These are phyloP conservation scores for Groenewaldozyma sp. DNA, from an alignment of 1,139 yeast genomes.

Conservation along the genomic window DNA sequence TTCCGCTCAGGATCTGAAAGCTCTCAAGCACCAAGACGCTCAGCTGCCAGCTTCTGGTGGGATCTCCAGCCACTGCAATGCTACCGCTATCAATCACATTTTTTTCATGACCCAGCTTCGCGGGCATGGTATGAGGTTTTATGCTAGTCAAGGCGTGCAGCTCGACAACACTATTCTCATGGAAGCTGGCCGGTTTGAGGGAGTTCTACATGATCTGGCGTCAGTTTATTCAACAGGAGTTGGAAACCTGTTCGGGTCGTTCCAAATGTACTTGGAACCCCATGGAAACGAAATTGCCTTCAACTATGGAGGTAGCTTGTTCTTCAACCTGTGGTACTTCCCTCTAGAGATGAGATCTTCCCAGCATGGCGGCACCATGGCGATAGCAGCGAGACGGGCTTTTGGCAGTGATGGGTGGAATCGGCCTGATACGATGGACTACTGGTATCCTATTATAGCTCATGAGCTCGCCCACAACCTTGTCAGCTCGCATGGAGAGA, in stretches of 20 bases:
- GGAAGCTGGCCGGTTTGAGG: slow-evolving; percentile 11
- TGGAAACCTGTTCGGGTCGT: slow-evolving; percentile 16
- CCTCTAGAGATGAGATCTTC: slow-evolving; percentile 6
- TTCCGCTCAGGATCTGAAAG: not conserved
- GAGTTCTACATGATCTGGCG: slow-evolving; percentile 4
- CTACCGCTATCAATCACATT: slow-evolving; percentile 5
- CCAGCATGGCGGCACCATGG: slow-evolving; percentile 4
- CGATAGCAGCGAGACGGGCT: not conserved
- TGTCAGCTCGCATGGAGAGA: slow-evolving; percentile 29
- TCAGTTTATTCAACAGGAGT: slow-evolving; percentile 8
- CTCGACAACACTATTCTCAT: slow-evolving; percentile 6
- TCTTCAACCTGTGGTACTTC: slow-evolving; percentile 31
- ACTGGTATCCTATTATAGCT: slow-evolving; percentile 34
- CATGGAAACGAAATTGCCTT: slow-evolving; percentile 28
- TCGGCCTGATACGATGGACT: slow-evolving; percentile 23
- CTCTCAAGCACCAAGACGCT: not conserved
- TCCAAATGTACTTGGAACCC: slow-evolving; percentile 26
- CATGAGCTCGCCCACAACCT: slow-evolving; percentile 37
- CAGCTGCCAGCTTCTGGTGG: not conserved
- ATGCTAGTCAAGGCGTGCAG: slow-evolving; percentile 6
- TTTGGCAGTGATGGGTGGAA: slow-evolving; percentile 8
- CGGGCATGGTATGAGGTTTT: slow-evolving; percentile 7
- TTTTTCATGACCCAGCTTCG: not conserved
- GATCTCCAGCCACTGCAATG: slow-evolving; percentile 3
- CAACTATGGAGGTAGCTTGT: slow-evolving; percentile 30